These are phyloP conservation scores for Cryptosporidium bovis DNA, from an alignment of 169 alveolate species.

Conservation along the genomic window DNA sequence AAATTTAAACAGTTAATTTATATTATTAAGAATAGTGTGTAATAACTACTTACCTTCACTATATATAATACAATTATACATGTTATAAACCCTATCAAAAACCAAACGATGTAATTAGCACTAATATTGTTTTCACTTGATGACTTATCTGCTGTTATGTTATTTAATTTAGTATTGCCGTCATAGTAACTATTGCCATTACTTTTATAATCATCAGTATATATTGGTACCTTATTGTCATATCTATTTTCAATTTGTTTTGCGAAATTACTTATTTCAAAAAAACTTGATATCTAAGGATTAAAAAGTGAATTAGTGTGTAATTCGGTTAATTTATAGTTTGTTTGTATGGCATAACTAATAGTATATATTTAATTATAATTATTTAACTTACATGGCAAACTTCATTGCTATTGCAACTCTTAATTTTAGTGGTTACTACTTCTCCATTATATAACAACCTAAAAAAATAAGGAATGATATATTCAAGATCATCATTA, in stretches of 20 bases:
- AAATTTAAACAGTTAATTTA: not conserved
- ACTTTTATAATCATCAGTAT: not conserved
- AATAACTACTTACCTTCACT: conserved; percentile 38
- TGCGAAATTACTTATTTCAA: conserved; percentile 38
- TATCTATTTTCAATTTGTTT: conserved; percentile 22
- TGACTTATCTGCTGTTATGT: conserved; percentile 14
- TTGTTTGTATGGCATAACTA: not conserved
- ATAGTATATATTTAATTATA: not conserved
- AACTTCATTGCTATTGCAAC: conserved; percentile 14
- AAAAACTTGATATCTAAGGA: conserved; percentile 25
- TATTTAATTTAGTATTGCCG: not conserved
- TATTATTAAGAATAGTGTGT: not conserved
- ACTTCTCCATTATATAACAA: conserved; percentile 55
- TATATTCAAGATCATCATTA: not conserved
- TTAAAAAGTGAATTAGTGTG: not conserved
- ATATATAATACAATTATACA: conserved; percentile 26
- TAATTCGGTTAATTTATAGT: not conserved
- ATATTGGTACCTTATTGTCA: not conserved
- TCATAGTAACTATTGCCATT: not conserved
- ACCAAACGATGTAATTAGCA: conserved; percentile 48
- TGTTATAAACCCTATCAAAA: conserved; percentile 51
- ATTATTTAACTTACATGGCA: conserved; percentile 62
- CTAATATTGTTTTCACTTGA: conserved; percentile 1
- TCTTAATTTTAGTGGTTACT: conserved; percentile 17
- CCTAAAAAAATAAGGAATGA: conserved; percentile 31